These are phyloP conservation scores for Eimeria necatrix DNA, from an alignment of 169 alveolate species.

Conservation along the genomic window DNA sequence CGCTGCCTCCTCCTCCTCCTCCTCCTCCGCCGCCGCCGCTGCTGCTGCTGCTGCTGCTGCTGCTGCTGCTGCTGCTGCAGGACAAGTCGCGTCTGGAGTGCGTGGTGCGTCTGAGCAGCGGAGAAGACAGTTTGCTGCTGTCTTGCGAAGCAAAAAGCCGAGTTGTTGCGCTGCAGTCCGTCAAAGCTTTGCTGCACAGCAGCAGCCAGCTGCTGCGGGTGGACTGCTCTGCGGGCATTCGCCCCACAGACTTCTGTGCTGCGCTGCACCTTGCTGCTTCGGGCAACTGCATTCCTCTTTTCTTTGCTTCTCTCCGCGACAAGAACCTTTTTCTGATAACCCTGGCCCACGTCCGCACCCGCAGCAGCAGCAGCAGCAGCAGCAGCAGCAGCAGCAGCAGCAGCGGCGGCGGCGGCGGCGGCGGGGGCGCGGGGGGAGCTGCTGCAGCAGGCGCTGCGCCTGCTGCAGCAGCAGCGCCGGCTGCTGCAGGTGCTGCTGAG, in stretches of 20 bases:
- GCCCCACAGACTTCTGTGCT: conserved; percentile 60
- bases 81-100: conserved; percentile 79
- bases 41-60: not conserved
- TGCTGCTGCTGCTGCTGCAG: not conserved
- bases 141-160: conserved; percentile 67
- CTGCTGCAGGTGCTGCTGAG: too few relatives aligned
- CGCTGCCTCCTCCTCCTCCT: too few relatives aligned
- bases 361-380: too few relatives aligned
- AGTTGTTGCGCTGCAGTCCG: not conserved
- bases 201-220: conserved; percentile 64
- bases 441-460: too few relatives aligned
- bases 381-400: too few relatives aligned
- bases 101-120: conserved; percentile 48
- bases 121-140: conserved; percentile 13
- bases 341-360: conserved; percentile 34
- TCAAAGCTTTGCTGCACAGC: conserved; percentile 50
- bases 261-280: conserved; percentile 58
- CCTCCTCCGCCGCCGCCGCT: too few relatives aligned
- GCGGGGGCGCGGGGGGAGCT: too few relatives aligned
- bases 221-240: conserved; percentile 77
- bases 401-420: too few relatives aligned
- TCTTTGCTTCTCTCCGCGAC: conserved; percentile 36
- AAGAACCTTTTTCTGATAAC: conserved; percentile 30
- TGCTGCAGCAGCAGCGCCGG: too few relatives aligned
- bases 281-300: conserved; percentile 77